phyloP scores from a whole-genome alignment of 768 basidiomycete species.

The Lactarius akahatsu region DNA sequence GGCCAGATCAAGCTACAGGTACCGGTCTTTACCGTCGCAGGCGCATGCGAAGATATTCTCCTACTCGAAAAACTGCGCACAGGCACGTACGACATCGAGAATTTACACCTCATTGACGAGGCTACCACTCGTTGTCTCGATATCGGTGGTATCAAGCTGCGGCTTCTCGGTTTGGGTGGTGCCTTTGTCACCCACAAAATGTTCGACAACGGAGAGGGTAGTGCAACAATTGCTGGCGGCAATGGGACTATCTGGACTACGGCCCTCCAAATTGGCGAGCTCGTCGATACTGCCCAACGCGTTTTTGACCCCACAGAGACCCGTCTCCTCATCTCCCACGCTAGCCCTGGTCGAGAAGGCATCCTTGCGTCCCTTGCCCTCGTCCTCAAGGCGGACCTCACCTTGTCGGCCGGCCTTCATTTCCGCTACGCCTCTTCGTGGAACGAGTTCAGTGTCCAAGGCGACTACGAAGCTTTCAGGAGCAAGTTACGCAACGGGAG shows the following conservation, averaged over 20 bases:
- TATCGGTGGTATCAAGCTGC: constrained; percentile 88
- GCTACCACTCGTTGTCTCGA: constrained; percentile 91
- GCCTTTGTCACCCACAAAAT: constrained; percentile 93
- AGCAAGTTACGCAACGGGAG: constrained; percentile 76
- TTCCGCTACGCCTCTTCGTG: constrained; percentile 96
- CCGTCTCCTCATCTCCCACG: constrained; percentile 88
- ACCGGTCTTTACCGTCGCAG: constrained; percentile 96
- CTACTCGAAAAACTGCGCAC: constrained; percentile 92
- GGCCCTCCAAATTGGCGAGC: constrained; percentile 94
- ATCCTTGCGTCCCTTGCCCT: constrained; percentile 88
- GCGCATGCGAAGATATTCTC: constrained; percentile 93
- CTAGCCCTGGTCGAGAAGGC: constrained; percentile 90
- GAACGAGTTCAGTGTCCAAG: constrained; percentile 94
- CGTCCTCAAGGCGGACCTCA: constrained; percentile 90
- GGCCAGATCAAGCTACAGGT: constrained; percentile 89
- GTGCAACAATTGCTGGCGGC: constrained; percentile 96
- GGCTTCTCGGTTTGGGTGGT: constrained; percentile 94
- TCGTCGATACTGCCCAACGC: constrained; percentile 94
- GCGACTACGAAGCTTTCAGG: constrained; percentile 84
- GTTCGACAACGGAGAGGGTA: constrained; percentile 92
- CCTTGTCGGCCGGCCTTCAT: constrained; percentile 91
- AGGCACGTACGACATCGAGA: constrained; percentile 78
- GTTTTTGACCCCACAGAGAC: constrained; percentile 93
- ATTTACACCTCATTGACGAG: constrained; percentile 91
- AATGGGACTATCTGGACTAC: constrained; percentile 99